phyloP scores from a whole-genome alignment of 345 rosid genomes.

The Gossypium raimondii region DNA sequence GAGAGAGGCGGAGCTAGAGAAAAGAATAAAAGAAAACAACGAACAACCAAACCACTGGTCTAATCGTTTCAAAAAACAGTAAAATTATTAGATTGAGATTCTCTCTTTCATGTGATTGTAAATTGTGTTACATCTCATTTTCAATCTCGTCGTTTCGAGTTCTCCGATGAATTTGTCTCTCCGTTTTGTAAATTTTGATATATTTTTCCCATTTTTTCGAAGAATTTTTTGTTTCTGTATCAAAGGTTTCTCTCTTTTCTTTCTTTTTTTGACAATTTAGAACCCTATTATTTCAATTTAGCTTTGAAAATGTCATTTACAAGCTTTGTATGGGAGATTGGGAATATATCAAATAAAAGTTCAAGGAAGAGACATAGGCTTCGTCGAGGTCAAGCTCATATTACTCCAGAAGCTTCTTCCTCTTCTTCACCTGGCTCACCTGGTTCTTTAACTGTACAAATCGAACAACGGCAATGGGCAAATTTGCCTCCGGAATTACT shows the following conservation, averaged over 20 bases:
- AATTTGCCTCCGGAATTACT: conserved; percentile 83
- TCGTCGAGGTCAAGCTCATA: conserved; percentile 56
- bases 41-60: neutral
- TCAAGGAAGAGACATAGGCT: conserved; percentile 22
- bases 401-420: conserved; percentile 55
- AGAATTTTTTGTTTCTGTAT: neutral
- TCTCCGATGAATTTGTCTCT: conserved; percentile 3
- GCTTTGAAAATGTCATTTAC: conserved; percentile 41
- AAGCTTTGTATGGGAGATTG: conserved; percentile 45
- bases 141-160: neutral
- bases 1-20: neutral
- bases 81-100: neutral
- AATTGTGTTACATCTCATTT: neutral
- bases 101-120: neutral
- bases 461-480: conserved; percentile 60
- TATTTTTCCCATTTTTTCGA: neutral
- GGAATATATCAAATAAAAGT: conserved; percentile 28
- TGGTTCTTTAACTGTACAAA: conserved; percentile 6
- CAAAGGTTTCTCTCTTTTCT: neutral
- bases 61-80: neutral
- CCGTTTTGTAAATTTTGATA: neutral
- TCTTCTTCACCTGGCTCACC: conserved; percentile 6
- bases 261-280: neutral
- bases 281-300: neutral
- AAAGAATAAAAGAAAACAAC: neutral